Base-by-base conservation (phyloP, 768 basidiomycete genomes). In the Astraeus odoratus region DNA sequence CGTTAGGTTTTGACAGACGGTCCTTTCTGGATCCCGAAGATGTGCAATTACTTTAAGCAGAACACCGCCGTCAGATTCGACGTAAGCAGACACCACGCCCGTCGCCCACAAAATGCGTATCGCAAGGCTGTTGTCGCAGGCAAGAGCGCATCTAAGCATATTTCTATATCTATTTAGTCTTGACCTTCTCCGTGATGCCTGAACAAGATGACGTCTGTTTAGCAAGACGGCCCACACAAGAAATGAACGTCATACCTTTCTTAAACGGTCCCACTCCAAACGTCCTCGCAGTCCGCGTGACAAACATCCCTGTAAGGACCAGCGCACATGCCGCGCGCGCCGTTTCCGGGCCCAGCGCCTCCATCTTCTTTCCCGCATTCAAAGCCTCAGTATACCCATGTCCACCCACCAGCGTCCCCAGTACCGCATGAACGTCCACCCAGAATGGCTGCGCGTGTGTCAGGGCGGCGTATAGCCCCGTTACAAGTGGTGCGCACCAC, bases 391-490 rank as follows among this genome's bases (percentile, higher is more conserved):
- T 15, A 38, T 38, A 20, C 29, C 46, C 61, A 19, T 66, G 67
- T 22, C 59, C 61, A 9, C 80, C 78, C 20, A 78, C 65, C 43
- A 74, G 53, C 5, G 71, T 67, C 8, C 71, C 60, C 8, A 83
- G 53, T 13, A 80, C 56, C 4, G 58, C 49, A 51, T 84, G 80
- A 31, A 73, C 43, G 23, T 83, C 77, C 1, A 74, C 77, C 83
- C 82, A 93, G 62, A 86, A 85, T 0, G 90, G 86, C 59, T 94
- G 90, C 2, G 86, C 82, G 50, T 92, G 88, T 7, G 90, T 92
- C 42, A 93, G 73, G 46, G 81, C 75, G 43, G 91, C 81, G 58
- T 88, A 93, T 8, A 93, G 58, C 1, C 72, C 85, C 9, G 89
- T 90, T 54, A 82, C 67, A 52, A 82, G 65, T 6, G 89, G 82